These are phyloP conservation scores for Achaetomiella virescens DNA, from an alignment of 495 filamentous ascomycete species.

Conservation along the genomic window DNA sequence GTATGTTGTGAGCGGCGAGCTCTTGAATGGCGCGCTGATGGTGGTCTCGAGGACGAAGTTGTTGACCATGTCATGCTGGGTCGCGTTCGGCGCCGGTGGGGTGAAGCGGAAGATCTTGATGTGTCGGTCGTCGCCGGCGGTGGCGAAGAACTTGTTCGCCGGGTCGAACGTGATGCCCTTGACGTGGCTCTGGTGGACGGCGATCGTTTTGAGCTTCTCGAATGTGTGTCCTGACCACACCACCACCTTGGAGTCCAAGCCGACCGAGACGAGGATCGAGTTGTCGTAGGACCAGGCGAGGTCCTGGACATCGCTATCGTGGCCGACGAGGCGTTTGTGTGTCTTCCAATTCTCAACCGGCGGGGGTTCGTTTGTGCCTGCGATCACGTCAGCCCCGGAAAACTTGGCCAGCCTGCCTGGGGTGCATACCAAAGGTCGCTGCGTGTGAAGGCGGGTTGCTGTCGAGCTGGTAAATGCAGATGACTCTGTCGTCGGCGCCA, in stretches of 20 bases:
- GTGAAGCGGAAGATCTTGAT: constrained; percentile 97
- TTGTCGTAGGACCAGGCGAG: constrained; percentile 95
- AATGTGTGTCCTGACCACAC: constrained; percentile 98
- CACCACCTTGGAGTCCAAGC: constrained; percentile 94
- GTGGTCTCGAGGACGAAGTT: constrained; percentile 90
- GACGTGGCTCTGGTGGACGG: constrained; percentile 90
- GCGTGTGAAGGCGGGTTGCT: constrained; percentile 66
- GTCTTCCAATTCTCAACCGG: constrained; percentile 97
- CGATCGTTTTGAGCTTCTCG: constrained; percentile 89
- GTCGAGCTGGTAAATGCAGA: constrained; percentile 91
- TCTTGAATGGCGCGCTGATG: constrained; percentile 75
- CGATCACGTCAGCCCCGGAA: constrained; percentile 14
- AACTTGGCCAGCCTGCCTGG: not conserved
- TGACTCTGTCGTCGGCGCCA: constrained; percentile 96
- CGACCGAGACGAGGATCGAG: constrained; percentile 90
- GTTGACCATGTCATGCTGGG: constrained; percentile 85
- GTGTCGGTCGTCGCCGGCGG: constrained; percentile 90
- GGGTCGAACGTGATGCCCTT: constrained; percentile 98
- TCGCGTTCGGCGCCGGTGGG: constrained; percentile 84
- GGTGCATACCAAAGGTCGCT: constrained; percentile 62
- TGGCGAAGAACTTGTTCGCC: constrained; percentile 98
- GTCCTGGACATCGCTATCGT: constrained; percentile 98
- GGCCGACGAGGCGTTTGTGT: constrained; percentile 81
- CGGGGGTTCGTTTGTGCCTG: constrained; percentile 82
- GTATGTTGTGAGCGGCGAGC: constrained; percentile 91